Evolutionary conservation across 2,329 filamentous ascomycete species (phyloP), one percentile per base, ranked within the genome.

Genomic region (Fusarium redolens): DNA sequence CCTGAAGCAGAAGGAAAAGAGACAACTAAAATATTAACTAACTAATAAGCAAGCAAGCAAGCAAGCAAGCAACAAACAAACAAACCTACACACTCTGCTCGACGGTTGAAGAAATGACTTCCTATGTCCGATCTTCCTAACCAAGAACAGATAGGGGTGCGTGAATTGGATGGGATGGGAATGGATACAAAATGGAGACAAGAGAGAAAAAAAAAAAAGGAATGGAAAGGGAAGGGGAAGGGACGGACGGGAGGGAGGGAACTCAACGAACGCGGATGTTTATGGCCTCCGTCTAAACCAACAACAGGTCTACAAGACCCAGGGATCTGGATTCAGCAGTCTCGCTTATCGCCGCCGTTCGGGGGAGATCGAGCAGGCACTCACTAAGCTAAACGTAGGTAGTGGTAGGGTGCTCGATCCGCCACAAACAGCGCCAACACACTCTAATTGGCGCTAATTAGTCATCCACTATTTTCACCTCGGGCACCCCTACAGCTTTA

Each of bases 321-420:
- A 77, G 72, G 70, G 78, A 79, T 80, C 78, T 80, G 78, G 78
- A 65, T 75, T 69, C 72, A 78, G 75, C 69, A 68, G 66, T 70
- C 76, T 80, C 78, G 78, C 78, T 80, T 79, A 80, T 80, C 78
- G 78, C 56, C 78, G 78, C 58, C 69, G 61, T 68, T 72, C 56
- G 61, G 66, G 61, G 68, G 68, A 66, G 71, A 70, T 73, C 69
- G 65, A 70, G 52, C 31, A 44, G 44, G 41, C 37, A n/a, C 47
- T 48, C 20, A 33, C 45, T 50, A 51, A 35, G 45, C 45, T 48
- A 48, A 48, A 48, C 14, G 20, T 48, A 51, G n/a, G 28, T 48
- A 48, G 45, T n/a, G 38, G 38, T 33, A 61, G 44, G 66, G 44
- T 65, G 59, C 67, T 51, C 54, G 66, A 74, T 74, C 71, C 58